A percentile compares a stretch with the other conserved stretches of the same genome.
Conservation (phyloP, 495 filamentous ascomycete genomes). For the Penicillium turbatum region DNA sequence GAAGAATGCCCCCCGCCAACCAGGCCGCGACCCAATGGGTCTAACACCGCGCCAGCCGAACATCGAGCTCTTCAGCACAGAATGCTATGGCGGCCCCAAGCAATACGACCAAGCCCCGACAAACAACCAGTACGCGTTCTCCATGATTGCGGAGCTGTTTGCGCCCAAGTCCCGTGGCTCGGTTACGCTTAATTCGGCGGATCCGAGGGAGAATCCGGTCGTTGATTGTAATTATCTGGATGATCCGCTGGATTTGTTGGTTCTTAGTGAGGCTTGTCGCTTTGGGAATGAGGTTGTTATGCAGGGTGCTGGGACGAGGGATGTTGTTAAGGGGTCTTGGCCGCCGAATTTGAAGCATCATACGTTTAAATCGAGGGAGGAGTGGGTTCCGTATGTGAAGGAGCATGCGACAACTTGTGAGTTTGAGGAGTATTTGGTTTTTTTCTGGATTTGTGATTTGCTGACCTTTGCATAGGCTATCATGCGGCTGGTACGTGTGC, state of each 20-base stretch:
- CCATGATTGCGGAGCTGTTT: conserved; percentile 40
- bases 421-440: conserved; percentile 2
- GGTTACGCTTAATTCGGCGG: conserved; percentile 32
- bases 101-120: conserved; percentile 45
- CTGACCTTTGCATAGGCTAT: conserved; percentile 32
- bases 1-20: conserved; percentile 34
- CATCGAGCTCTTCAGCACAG: conserved; percentile 50
- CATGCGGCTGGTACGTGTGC: conserved; percentile 52
- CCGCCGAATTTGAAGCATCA: conserved; percentile 43
- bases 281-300: conserved; percentile 53
- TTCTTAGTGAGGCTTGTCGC: conserved; percentile 46
- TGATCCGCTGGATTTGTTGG: conserved; percentile 45
- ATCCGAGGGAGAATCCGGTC: conserved; percentile 40
- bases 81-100: conserved; percentile 51
- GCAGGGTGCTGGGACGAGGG: conserved; percentile 48
- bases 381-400: conserved; percentile 47
- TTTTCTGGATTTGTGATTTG: background rate
- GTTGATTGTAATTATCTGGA: conserved; percentile 49
- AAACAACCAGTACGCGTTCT: conserved; percentile 40
- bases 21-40: conserved; percentile 51
- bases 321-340: conserved; percentile 55
- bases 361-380: conserved; percentile 42
- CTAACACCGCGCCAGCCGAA: conserved; percentile 46
- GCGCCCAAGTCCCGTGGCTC: conserved; percentile 41
- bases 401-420: conserved; percentile 52